Conservation (phyloP, 768 basidiomycete species). For the Termitomyces sp. region DNA sequence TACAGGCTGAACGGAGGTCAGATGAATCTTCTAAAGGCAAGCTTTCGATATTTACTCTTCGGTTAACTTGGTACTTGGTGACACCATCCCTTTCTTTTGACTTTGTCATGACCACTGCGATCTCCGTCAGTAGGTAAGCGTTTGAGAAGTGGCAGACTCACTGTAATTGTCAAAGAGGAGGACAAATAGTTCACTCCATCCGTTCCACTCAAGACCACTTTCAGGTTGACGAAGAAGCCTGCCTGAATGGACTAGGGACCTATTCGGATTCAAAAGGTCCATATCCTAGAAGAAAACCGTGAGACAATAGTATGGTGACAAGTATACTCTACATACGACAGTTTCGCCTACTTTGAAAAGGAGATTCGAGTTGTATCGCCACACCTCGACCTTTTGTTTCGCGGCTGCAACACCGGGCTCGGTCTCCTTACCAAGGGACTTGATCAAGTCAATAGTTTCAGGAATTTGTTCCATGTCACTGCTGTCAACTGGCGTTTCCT, state of each 20-base stretch:
- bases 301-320: neutral
- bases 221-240: constrained; percentile 86
- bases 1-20: constrained; percentile 61
- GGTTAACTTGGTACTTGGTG: constrained; percentile 75
- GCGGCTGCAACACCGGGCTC: constrained; percentile 85
- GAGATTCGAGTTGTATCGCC: constrained; percentile 79
- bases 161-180: constrained; percentile 95
- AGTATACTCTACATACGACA: constrained; percentile 37
- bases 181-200: constrained; percentile 88
- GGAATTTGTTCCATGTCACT: constrained; percentile 84
- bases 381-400: constrained; percentile 86
- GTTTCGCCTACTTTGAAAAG: constrained; percentile 77
- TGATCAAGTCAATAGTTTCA: constrained; percentile 84
- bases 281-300: constrained; percentile 55
- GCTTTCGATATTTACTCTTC: constrained; percentile 52
- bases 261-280: constrained; percentile 80
- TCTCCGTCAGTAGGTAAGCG: constrained; percentile 8
- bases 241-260: constrained; percentile 81
- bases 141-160: constrained; percentile 30
- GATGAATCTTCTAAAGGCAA: neutral
- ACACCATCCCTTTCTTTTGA: constrained; percentile 73
- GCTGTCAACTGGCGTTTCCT: constrained; percentile 69
- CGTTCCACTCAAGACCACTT: constrained; percentile 82
- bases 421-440: constrained; percentile 79
- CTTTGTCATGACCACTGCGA: constrained; percentile 85